Conservation (phyloP, 2,329 filamentous ascomycete species). For the Paraphoma chrysanthemicola region DNA sequence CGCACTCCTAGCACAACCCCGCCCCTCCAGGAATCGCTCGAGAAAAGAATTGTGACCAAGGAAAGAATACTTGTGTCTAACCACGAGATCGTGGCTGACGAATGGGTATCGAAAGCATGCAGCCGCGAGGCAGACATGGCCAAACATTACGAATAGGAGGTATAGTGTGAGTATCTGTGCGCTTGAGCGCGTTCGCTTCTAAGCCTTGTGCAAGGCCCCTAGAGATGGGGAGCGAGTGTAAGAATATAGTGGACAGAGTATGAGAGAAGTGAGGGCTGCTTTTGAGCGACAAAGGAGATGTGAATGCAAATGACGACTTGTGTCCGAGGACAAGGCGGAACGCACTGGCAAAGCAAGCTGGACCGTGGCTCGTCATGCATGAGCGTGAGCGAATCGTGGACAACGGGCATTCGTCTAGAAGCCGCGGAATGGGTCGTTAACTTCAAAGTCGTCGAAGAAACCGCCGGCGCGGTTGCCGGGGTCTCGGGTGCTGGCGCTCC, state of each 20-base stretch:
- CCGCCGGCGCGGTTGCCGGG: slow-evolving; percentile 32
- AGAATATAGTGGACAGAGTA: slow-evolving; percentile 4
- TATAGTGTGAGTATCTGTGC: slow-evolving; percentile 12
- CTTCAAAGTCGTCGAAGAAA: slow-evolving; percentile 43
- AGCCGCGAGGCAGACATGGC: slow-evolving; percentile 8
- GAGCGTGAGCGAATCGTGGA: not conserved
- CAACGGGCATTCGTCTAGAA: slow-evolving; percentile 29
- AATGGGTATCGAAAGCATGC: slow-evolving; percentile 20
- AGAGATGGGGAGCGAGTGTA: slow-evolving; percentile 3
- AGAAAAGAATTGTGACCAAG: not conserved
- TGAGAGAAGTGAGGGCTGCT: not conserved
- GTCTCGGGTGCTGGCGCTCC: slow-evolving; percentile 45
- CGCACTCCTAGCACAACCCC: not conserved
- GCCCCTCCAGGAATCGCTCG: not conserved
- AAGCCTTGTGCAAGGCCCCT: slow-evolving; percentile 14
- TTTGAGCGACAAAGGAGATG: slow-evolving; percentile 9
- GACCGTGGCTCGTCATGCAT: slow-evolving; percentile 2
- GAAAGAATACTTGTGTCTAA: not conserved
- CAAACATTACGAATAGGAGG: slow-evolving; percentile 17
- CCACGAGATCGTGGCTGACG: not conserved
- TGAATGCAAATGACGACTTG: not conserved
- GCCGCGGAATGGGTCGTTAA: slow-evolving; percentile 45
- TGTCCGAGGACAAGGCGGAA: slow-evolving; percentile 4
- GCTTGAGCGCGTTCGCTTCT: slow-evolving; percentile 22
- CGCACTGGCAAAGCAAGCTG: not conserved